Evolutionary conservation across 352 stramenopile species (phyloP).

Genomic region (Pythium guiyangense): DNA sequence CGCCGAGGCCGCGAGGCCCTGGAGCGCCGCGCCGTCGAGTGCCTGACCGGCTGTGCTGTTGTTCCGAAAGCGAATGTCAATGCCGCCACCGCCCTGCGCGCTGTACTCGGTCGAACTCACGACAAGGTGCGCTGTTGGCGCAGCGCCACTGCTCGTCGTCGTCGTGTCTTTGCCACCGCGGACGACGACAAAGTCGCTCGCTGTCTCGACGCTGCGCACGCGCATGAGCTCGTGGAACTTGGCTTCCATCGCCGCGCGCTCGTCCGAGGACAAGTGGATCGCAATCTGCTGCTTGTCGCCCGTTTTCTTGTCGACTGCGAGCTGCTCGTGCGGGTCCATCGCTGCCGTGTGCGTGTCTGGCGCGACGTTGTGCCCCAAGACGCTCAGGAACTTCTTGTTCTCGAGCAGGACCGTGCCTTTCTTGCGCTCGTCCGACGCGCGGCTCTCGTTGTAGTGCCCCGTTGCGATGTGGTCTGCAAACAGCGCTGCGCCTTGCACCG

Average conservation of each 20-base stretch:
- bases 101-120: slow-evolving; percentile 22
- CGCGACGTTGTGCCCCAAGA: slow-evolving; percentile 30
- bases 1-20: slow-evolving; percentile 4
- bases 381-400: slow-evolving; percentile 20
- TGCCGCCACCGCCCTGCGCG: slow-evolving; percentile 16
- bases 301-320: slow-evolving; percentile 21
- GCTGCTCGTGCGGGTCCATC: slow-evolving; percentile 46
- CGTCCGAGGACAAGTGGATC: slow-evolving; percentile 32
- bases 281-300: slow-evolving; percentile 33
- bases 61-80: slow-evolving; percentile 28
- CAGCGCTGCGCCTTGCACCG: slow-evolving; percentile 37
- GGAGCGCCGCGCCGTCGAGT: slow-evolving; percentile 13
- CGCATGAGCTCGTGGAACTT: slow-evolving; percentile 38
- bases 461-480: slow-evolving; percentile 48
- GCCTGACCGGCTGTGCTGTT: slow-evolving; percentile 19
- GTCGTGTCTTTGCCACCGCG: not conserved
- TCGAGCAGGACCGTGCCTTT: not conserved
- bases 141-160: no score
- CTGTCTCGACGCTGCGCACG: slow-evolving; percentile 16
- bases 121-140: slow-evolving; percentile 4
- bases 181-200: slow-evolving; percentile 1
- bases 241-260: slow-evolving; percentile 30
- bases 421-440: not conserved
- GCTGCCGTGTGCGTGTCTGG: slow-evolving; percentile 39
- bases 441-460: slow-evolving; percentile 23